These are phyloP conservation scores for Aphanomyces cochlioides DNA, from an alignment of 352 stramenopile species.

Conservation along the genomic window DNA sequence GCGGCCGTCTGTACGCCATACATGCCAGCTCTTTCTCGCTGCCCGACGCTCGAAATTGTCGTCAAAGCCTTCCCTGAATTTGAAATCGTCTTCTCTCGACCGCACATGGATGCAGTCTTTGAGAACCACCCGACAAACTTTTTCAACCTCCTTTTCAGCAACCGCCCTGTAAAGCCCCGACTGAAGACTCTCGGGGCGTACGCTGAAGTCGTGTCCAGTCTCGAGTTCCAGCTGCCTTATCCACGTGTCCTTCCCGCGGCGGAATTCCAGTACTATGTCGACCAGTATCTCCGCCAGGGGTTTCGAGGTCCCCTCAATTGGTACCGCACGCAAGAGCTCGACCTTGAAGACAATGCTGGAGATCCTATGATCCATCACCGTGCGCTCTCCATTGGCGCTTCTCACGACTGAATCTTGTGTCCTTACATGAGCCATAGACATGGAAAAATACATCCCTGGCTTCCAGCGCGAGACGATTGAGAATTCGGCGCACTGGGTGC, in stretches of 20 bases:
- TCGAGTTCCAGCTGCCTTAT: conserved; percentile 11
- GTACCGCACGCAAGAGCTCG: conserved; percentile 43
- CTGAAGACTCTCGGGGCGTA: too few relatives aligned
- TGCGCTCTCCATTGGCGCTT: conserved; percentile 44
- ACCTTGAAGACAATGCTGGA: conserved; percentile 38
- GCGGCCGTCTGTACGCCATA: conserved; percentile 68
- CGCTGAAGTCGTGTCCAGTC: neutral
- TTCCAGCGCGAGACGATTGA: conserved; percentile 40
- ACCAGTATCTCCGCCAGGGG: conserved; percentile 40
- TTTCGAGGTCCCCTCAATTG: conserved; percentile 40
- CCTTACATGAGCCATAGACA: conserved; percentile 43
- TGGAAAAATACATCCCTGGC: conserved; percentile 42
- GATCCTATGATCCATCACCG: conserved; percentile 38
- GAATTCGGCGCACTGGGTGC: conserved; percentile 23
- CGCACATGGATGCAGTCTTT: neutral
- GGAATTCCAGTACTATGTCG: conserved; percentile 50
- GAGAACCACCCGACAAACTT: conserved; percentile 31
- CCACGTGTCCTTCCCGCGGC: conserved; percentile 39
- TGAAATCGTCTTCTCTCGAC: conserved; percentile 41
- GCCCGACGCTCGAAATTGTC: conserved; percentile 43
- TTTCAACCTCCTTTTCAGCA: neutral
- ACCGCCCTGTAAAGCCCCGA: neutral
- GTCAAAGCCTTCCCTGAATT: conserved; percentile 55
- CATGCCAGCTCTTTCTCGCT: conserved; percentile 40
- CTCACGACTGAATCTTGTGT: conserved; percentile 45